phyloP scores from a whole-genome alignment of 2,329 filamentous ascomycete species.

The Rutstroemia sp. region DNA sequence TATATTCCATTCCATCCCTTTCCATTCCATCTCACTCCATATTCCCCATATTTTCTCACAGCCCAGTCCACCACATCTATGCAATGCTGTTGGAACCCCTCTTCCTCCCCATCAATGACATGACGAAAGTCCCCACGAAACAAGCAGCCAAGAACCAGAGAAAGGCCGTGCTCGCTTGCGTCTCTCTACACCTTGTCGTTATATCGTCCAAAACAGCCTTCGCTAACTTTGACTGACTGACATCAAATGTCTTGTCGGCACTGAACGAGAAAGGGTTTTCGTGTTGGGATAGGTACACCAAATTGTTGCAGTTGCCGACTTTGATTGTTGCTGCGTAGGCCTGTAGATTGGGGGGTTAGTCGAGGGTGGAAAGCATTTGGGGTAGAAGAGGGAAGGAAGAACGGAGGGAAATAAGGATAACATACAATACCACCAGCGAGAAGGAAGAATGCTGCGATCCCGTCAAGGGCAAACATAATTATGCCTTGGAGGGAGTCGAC shows the following conservation, averaged over 20 bases:
- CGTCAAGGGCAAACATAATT: slow-evolving; percentile 19
- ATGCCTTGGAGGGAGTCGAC: slow-evolving; percentile 21
- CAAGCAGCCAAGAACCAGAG: slow-evolving; percentile 69
- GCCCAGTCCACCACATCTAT: not conserved
- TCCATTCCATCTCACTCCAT: not conserved
- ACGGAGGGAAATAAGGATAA: not conserved
- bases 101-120: not conserved
- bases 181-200: slow-evolving; percentile 55
- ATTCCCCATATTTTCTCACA: too few relatives aligned
- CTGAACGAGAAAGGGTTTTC: slow-evolving; percentile 9
- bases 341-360: slow-evolving; percentile 7
- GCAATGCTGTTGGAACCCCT: not conserved
- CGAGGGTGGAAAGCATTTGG: too few relatives aligned
- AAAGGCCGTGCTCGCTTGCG: slow-evolving; percentile 68
- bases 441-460: slow-evolving; percentile 21
- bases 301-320: slow-evolving; percentile 18
- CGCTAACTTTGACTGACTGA: not conserved
- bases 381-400: not conserved
- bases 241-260: not conserved
- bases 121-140: slow-evolving; percentile 48
- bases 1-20: not conserved
- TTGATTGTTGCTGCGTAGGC: slow-evolving; percentile 21
- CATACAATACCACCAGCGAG: slow-evolving; percentile 25
- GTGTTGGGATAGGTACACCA: slow-evolving; percentile 8
- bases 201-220: not conserved